A percentile compares a stretch with the other conserved stretches of the same genome.
These are phyloP conservation scores for Pseudogymnoascus sp. DNA, from an alignment of 2,329 filamentous ascomycete species.

Conservation along the genomic window DNA sequence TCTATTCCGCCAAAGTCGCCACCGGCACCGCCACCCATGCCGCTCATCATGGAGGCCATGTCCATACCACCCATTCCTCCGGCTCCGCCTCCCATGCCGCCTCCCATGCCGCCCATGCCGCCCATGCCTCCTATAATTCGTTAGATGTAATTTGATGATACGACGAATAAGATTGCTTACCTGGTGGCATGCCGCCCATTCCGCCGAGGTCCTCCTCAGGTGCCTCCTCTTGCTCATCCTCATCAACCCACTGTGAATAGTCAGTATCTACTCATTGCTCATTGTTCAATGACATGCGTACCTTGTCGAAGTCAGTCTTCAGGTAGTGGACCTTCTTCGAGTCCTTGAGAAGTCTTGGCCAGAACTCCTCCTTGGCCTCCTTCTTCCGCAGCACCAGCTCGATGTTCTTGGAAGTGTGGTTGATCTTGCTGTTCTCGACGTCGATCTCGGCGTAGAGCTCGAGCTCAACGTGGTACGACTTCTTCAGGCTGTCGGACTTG, in stretches of 20 bases:
- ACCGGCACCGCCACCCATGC: slow-evolving; percentile 32
- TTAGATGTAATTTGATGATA: slow-evolving; percentile 10
- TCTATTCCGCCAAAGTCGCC: slow-evolving; percentile 81
- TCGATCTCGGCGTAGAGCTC: slow-evolving; percentile 91
- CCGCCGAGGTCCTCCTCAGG: slow-evolving; percentile 69
- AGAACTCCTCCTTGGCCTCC: slow-evolving; percentile 88
- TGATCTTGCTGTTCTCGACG: slow-evolving; percentile 68
- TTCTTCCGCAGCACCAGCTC: slow-evolving; percentile 95
- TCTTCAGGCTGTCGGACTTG: slow-evolving; percentile 73
- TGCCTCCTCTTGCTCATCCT: slow-evolving; percentile 83
- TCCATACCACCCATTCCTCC: slow-evolving; percentile 33
- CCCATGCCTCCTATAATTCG: slow-evolving; percentile 23
- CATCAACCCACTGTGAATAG: slow-evolving; percentile 28
- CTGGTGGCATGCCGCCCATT: slow-evolving; percentile 54
- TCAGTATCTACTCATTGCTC: background rate
- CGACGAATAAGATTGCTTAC: slow-evolving; percentile 34
- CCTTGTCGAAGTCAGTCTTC: slow-evolving; percentile 98
- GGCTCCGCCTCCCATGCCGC: slow-evolving; percentile 37
- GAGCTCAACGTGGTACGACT: slow-evolving; percentile 75
- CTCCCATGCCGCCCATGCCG: slow-evolving; percentile 26
- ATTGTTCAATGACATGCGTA: slow-evolving; percentile 31
- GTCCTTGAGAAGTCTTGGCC: slow-evolving; percentile 91
- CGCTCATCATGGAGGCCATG: slow-evolving; percentile 31
- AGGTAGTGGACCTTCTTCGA: slow-evolving; percentile 85
- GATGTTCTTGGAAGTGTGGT: slow-evolving; percentile 81